Conservation (phyloP, 2,329 filamentous ascomycete genomes). For the Aspergillus unguis region DNA sequence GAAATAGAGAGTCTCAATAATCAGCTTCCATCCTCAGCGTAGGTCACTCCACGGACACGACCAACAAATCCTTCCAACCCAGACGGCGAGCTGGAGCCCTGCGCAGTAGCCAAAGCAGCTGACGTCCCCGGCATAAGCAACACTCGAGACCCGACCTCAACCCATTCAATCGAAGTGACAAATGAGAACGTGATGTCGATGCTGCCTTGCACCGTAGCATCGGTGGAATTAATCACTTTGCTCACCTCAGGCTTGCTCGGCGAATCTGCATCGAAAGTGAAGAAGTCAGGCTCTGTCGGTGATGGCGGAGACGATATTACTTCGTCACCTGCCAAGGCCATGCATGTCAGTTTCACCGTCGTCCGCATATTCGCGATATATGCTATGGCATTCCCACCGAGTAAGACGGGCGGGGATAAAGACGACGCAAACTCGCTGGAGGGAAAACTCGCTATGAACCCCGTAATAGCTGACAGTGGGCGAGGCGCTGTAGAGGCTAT, state of each 20-base stretch:
- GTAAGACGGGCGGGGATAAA: conserved; percentile 54
- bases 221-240: conserved; percentile 24
- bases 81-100: conserved; percentile 47
- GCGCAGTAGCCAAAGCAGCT: conserved; percentile 45
- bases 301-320: conserved; percentile 26
- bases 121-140: conserved; percentile 59
- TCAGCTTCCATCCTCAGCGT: conserved; percentile 43
- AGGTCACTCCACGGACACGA: conserved; percentile 35
- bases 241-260: conserved; percentile 26
- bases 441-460: conserved; percentile 68
- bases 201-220: conserved; percentile 25
- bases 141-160: conserved; percentile 55
- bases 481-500: conserved; percentile 35
- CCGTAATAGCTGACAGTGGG: conserved; percentile 52
- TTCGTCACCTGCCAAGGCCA: conserved; percentile 41
- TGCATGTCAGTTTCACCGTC: conserved; percentile 67
- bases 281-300: conserved; percentile 40
- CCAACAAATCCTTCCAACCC: conserved; percentile 62
- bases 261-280: conserved; percentile 42
- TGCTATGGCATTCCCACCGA: conserved; percentile 59
- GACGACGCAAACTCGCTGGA: conserved; percentile 51
- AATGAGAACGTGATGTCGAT: conserved; percentile 55
- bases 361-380: conserved; percentile 86
- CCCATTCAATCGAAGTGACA: conserved; percentile 55
- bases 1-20: neutral